phyloP scores from a whole-genome alignment of 2,329 filamentous ascomycete species.

The Alternaria sp. region DNA sequence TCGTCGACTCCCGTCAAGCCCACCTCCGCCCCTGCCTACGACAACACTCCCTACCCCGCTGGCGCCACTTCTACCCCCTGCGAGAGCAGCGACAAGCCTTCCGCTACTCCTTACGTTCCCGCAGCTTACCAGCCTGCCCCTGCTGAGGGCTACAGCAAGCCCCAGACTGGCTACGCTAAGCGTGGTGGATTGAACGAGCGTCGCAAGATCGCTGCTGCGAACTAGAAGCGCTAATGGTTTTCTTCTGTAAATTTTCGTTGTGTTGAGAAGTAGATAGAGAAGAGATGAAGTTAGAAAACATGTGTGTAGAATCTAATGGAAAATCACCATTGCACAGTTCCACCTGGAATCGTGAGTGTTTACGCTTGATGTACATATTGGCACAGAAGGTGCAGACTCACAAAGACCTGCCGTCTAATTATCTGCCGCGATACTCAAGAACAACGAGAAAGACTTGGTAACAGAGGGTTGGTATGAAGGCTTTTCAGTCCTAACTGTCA shows the following conservation, averaged over 20 bases:
- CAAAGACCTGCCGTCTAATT: neutral
- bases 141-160: constrained; percentile 5
- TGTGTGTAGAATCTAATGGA: neutral
- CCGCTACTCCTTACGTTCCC: constrained; percentile 9
- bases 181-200: constrained; percentile 34
- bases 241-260: constrained; percentile 1
- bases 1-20: neutral
- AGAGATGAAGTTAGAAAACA: neutral
- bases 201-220: constrained; percentile 19
- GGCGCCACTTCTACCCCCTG: constrained; percentile 20
- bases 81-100: constrained; percentile 17
- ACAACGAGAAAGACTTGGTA: neutral
- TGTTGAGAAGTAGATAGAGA: neutral
- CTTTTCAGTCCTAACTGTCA: neutral
- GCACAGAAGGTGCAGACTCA: neutral
- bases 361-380: neutral
- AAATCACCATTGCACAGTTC: neutral
- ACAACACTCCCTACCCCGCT: constrained; percentile 7
- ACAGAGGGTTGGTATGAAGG: neutral
- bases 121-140: neutral
- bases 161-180: constrained; percentile 26
- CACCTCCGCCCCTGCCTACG: constrained; percentile 8
- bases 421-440: neutral
- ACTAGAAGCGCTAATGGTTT: neutral
- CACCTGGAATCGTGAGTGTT: neutral